Percentiles rank a stretch among this genome's conserved stretches.
phyloP scores from a whole-genome alignment of 495 filamentous ascomycete genomes.

The Tuber magnatum region DNA sequence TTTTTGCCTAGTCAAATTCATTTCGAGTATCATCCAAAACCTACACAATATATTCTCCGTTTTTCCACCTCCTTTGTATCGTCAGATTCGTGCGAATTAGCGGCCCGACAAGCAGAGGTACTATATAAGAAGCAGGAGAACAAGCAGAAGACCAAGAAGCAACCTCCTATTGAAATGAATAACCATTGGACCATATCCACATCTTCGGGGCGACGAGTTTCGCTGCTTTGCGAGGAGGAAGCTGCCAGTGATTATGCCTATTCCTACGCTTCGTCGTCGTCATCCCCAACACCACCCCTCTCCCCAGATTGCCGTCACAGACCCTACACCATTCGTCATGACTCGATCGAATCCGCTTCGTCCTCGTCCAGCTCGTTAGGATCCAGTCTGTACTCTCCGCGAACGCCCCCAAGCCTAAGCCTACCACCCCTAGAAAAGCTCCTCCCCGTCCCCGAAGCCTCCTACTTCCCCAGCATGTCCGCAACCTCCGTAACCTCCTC shows the following conservation, averaged over 20 bases:
- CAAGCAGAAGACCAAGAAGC: background rate
- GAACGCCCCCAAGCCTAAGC: conserved; percentile 36
- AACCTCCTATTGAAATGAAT: conserved; percentile 24
- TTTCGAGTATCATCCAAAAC: conserved; percentile 1
- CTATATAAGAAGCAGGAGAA: background rate
- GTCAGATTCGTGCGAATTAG: conserved; percentile 19
- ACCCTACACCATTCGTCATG: conserved; percentile 33
- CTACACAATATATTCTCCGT: conserved; percentile 17
- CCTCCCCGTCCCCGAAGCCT: conserved; percentile 24
- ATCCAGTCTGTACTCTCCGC: conserved; percentile 36
- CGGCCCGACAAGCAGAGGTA: background rate
- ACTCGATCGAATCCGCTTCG: conserved; percentile 34
- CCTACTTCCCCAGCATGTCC: conserved; percentile 23
- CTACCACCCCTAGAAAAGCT: conserved; percentile 39
- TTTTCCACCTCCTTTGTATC: conserved; percentile 11
- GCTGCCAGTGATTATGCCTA: conserved; percentile 30
- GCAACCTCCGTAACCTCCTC: conserved; percentile 22
- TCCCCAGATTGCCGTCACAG: conserved; percentile 33
- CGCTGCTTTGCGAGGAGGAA: conserved; percentile 38
- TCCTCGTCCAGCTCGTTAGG: conserved; percentile 38
- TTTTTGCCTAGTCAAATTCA: background rate
- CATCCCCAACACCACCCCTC: conserved; percentile 38
- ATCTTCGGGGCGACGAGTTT: conserved; percentile 39
- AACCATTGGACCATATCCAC: conserved; percentile 39
- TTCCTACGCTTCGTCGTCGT: conserved; percentile 28